Conservation (phyloP, 352 stramenopile genomes). For the Phytopythium kandeliae region DNA sequence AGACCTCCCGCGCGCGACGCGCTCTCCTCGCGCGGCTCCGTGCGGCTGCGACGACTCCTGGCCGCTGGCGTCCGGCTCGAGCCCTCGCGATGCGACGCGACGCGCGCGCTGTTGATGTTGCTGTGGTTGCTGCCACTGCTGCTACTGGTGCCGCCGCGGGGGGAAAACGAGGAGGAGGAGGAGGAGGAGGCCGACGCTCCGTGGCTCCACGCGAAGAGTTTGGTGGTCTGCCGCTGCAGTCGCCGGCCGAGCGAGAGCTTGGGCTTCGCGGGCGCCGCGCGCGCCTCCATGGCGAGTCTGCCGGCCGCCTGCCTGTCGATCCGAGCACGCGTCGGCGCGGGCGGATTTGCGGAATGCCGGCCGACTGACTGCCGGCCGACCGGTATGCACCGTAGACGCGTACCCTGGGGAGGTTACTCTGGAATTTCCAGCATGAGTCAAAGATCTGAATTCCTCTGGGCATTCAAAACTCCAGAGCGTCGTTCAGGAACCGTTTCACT, state of each 20-base stretch:
- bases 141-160: no score
- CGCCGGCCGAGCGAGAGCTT: constrained; percentile 7
- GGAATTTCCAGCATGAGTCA: no score
- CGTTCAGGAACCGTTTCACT: no score
- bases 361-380: no score
- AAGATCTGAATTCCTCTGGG: no score
- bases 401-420: no score
- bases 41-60: constrained; percentile 1
- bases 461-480: no score
- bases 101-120: not conserved
- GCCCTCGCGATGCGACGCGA: not conserved
- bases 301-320: no score
- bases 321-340: no score
- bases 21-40: not conserved
- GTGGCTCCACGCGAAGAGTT: constrained; percentile 15
- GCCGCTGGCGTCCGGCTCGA: not conserved
- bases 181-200: not conserved
- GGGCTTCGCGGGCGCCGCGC: not conserved
- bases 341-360: no score
- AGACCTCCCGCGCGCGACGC: not conserved
- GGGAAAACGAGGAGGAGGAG: no score
- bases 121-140: not conserved
- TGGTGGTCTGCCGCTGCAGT: constrained; percentile 23
- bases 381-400: no score
- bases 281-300: not conserved